Conservation (phyloP, 164 flowering plant species). For the Aristolochia fimbriata region DNA sequence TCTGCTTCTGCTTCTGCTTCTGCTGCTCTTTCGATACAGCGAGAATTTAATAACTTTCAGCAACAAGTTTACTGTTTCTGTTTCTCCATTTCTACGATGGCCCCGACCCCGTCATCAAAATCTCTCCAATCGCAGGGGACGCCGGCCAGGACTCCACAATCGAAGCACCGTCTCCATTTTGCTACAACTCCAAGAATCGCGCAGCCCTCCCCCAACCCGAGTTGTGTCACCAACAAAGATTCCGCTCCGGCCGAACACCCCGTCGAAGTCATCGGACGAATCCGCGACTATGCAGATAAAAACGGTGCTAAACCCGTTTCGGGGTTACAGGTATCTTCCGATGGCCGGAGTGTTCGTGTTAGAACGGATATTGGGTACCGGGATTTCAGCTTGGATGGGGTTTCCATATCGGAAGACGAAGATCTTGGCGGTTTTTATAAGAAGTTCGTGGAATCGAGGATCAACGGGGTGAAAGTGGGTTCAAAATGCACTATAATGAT, state of each 20-base stretch:
- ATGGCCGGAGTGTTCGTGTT: constrained; percentile 39
- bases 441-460: constrained; percentile 71
- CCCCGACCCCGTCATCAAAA: constrained; percentile 55
- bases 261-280: constrained; percentile 74
- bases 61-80: background rate
- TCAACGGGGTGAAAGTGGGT: constrained; percentile 73
- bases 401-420: constrained; percentile 77
- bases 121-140: constrained; percentile 21
- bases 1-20: constrained; percentile 2
- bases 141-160: constrained; percentile 50
- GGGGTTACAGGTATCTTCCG: constrained; percentile 43
- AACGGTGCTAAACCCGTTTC: constrained; percentile 38
- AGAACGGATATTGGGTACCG: constrained; percentile 78
- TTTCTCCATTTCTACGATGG: constrained; percentile 31
- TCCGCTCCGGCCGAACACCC: constrained; percentile 63
- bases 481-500: constrained; percentile 89
- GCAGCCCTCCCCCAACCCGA: constrained; percentile 44
- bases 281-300: constrained; percentile 57
- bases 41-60: too few relatives aligned
- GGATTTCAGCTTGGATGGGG: constrained; percentile 85
- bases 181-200: constrained; percentile 14
- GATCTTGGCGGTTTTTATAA: constrained; percentile 71
- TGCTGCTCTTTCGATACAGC: constrained; percentile 1
- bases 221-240: constrained; percentile 23
- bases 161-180: constrained; percentile 50